Base-by-base conservation (phyloP, 805 yeast genomes). In the Candida hungchunana region DNA sequence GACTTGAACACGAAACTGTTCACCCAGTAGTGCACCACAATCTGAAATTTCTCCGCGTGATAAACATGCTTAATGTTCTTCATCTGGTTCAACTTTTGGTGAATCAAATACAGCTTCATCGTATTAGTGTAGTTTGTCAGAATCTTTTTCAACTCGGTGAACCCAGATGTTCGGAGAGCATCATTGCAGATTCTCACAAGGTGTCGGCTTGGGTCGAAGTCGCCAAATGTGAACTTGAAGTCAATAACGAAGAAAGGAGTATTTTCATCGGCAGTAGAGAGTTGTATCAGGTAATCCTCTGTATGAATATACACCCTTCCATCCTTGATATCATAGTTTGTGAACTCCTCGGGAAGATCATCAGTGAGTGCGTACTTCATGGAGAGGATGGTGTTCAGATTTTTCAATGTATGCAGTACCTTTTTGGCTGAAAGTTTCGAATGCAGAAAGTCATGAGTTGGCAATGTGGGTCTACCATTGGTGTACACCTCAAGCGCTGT, bases 401-500 rank as follows among this genome's bases (percentile, higher is more conserved):
- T 80, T 35, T 66, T 64, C 31, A 90, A 59, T 1, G 82, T 80
- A 32, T 71, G 69, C 26, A 85, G 61, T 1, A 83, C 73, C 44
- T 75, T 70, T 22, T 82, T 66, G 4, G 78, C 64, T 5, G 90
- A 63, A 5, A 66, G 66, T 10, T 63, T 42, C n/a, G 44, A 59
- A 12, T 73, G 67, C 5, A 80, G 59, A 43, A 77, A 74, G 45
- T 71, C 72, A 53, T 82, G 78, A 0, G 82, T 67, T 3, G 87
- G 79, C 26, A 84, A 66, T 25, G 74, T 77, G 1, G 97, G 96
- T 43, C 82, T 66, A 4, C 95, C 95, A 26, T 74, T 67, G 26
- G 78, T 74, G 36, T 89, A 66, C 0, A 93, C 96, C 54, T 90
- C 94, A 47, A 90, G 63, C 1, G 95, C 86, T 0, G 97, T 89